Evolutionary conservation across 345 rosid species (phyloP).

Genomic region (Eucalyptus virginea): DNA sequence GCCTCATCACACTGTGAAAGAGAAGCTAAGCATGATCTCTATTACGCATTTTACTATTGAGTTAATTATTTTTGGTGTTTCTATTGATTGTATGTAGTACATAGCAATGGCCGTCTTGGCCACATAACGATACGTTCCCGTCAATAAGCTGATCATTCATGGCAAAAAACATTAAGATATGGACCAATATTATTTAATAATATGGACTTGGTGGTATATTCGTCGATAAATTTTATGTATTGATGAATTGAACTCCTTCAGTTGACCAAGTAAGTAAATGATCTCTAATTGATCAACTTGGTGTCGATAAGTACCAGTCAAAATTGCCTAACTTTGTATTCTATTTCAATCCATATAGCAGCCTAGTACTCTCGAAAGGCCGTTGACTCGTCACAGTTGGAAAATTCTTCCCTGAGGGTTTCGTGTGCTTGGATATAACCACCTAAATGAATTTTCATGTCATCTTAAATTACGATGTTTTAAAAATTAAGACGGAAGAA

Average conservation of each 20-base stretch:
- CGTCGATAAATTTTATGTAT: background rate
- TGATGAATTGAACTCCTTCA: background rate
- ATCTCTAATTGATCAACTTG: background rate
- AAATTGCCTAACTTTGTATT: background rate
- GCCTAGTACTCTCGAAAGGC: background rate
- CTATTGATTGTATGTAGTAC: too few relatives aligned
- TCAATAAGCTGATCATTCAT: background rate
- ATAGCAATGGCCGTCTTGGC: background rate
- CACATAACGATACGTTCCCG: rapidly evolving
- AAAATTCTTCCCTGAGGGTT: background rate
- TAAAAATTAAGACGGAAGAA: background rate
- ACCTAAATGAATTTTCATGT: background rate
- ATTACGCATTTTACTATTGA: background rate
- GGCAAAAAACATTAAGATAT: background rate
- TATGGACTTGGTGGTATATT: background rate
- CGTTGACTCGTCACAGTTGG: background rate
- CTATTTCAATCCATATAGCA: background rate
- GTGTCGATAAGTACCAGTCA: background rate
- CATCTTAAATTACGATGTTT: background rate
- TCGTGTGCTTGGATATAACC: background rate
- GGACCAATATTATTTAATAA: background rate
- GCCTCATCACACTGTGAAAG: background rate
- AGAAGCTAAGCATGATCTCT: background rate
- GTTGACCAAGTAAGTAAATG: background rate
- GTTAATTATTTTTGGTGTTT: rapidly evolving